phyloP scores from a whole-genome alignment of 768 basidiomycete species.

The Termitomyces sp. region DNA sequence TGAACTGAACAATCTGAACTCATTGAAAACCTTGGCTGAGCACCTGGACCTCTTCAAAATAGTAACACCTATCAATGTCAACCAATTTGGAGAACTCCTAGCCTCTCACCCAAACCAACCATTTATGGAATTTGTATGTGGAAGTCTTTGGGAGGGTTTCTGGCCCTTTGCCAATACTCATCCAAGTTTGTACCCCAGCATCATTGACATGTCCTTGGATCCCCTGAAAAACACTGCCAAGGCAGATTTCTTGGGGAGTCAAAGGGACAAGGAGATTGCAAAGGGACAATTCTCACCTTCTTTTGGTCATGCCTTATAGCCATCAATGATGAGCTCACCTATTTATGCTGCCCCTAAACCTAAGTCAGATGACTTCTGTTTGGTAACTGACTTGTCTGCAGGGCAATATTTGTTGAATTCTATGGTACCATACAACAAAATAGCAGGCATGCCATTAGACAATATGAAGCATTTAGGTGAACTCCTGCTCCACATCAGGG shows the following conservation, averaged over 20 bases:
- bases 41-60: background rate
- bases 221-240: background rate
- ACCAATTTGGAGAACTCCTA: background rate
- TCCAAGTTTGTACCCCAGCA: background rate
- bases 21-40: background rate
- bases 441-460: no score
- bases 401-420: no score
- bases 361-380: slow-evolving; percentile 25
- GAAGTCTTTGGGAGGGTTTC: background rate
- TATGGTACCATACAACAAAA: no score
- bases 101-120: background rate
- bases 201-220: background rate
- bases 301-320: slow-evolving; percentile 31
- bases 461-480: no score
- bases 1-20: background rate
- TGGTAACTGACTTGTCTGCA: no score
- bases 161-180: background rate
- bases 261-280: slow-evolving; percentile 22
- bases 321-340: slow-evolving; percentile 41
- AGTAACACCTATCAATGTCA: background rate
- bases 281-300: slow-evolving; percentile 23
- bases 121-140: background rate
- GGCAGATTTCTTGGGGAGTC: slow-evolving; percentile 1
- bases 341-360: slow-evolving; percentile 35
- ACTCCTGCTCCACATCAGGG: no score